Evolutionary conservation across 805 yeast species (phyloP), one percentile per base, ranked within the genome.

Genomic region (Pichia paraexigua): DNA sequence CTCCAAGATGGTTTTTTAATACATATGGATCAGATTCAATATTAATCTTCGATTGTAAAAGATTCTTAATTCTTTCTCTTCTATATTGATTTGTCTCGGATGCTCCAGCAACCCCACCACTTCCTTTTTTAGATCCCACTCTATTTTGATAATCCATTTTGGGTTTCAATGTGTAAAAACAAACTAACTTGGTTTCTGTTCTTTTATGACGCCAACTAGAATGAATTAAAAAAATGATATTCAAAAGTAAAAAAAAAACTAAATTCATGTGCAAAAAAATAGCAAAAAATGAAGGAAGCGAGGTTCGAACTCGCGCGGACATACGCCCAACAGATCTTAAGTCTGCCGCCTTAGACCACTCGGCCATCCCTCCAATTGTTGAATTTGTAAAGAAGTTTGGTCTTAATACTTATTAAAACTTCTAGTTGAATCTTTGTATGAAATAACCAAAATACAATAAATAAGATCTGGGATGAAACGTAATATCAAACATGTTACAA

Each of bases 51-150:
- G 71, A 68, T 18, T 72, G 61, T 40, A 85, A 72, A 44, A 90
- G 74, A 57, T 85, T 80, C 42, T 82, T 76, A 10, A 89, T 77
- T 40, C 95, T 75, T 52, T 81, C 81, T 51, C 83, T 72, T 45
- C 91, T 73, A 44, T 84, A 84, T 5, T 81, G 78, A 60, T 87
- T 86, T 8, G 83, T 73, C 56, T 85, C 90, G 21, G 81, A 78
- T 43, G 73, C 70, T 6, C 87, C 86, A 0, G 96, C 97, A 20
- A 90, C 73, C 8, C 96, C 97, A 58, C 97, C 97, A 28, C 85
- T 80, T 37, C 97, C 97, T 64, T 87, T 82, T 68, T 90, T 90
- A 8, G 95, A 85, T 44, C 96, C 96, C 2, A 87, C 95, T 60
- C 96, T 70, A 58, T 86, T 87, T 56, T 88, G 91, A 63, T 87